Conservation (phyloP, 2,329 filamentous ascomycete genomes). For the Coniosporium tulheliwenetii region DNA sequence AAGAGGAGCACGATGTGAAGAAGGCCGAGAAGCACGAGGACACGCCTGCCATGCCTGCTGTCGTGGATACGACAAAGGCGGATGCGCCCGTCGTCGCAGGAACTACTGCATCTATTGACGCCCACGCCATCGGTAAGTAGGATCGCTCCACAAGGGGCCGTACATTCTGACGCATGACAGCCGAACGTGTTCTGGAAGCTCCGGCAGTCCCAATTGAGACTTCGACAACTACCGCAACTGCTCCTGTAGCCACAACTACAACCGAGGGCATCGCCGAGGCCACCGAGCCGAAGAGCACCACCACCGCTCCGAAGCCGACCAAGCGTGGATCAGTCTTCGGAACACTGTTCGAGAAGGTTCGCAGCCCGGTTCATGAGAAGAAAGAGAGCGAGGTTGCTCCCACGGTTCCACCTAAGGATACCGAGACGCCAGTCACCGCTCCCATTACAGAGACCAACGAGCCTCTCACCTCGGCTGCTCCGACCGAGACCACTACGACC, state of each 20-base stretch:
- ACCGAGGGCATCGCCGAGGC: too few species aligned
- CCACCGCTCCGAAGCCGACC: slow-evolving; percentile 44
- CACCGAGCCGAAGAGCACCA: slow-evolving; percentile 2
- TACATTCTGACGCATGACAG: slow-evolving; percentile 1
- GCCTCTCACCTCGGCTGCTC: slow-evolving; percentile 16
- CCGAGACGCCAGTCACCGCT: slow-evolving; percentile 17
- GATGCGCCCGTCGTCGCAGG: slow-evolving; percentile 7
- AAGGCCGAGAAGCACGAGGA: slow-evolving; percentile 28
- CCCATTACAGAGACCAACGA: slow-evolving; percentile 29
- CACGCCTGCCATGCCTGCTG: slow-evolving; percentile 10
- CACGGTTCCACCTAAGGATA: slow-evolving; percentile 31
- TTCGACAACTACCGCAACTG: slow-evolving; percentile 28
- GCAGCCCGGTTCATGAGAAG: slow-evolving; percentile 43
- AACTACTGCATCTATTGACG: slow-evolving; percentile 12
- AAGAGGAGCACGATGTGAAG: slow-evolving; percentile 33
- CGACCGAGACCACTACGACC: slow-evolving; percentile 10
- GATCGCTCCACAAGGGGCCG: background rate
- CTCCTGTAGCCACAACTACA: slow-evolving; percentile 17
- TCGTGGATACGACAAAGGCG: slow-evolving; percentile 17
- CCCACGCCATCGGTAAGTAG: slow-evolving; percentile 16
- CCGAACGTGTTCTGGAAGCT: slow-evolving; percentile 14
- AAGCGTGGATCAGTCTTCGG: slow-evolving; percentile 82
- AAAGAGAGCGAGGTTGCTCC: slow-evolving; percentile 50
- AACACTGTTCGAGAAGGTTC: slow-evolving; percentile 48
- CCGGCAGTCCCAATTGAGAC: slow-evolving; percentile 27